Base-by-base conservation (phyloP, 176 grass and related monocot genomes). In the Phyllostachys edulis region DNA sequence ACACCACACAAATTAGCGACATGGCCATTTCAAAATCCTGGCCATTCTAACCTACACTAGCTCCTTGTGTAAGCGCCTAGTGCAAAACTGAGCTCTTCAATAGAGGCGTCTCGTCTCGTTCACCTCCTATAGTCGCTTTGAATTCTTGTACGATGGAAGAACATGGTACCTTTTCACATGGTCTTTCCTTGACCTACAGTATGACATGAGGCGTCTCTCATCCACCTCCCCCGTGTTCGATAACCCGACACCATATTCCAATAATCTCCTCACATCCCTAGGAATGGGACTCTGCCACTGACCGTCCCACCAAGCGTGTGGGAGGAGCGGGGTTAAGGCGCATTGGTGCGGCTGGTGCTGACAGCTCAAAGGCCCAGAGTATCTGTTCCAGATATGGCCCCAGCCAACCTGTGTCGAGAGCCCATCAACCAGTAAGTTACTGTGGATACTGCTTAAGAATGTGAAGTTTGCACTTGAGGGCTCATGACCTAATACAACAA, bases 341-440 rank as follows among this genome's bases (percentile, higher is more conserved):
- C 96, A 98, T 50, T 95, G 96, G 80, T 95, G 87, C 0, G 42
- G 74, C 50, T 98, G 96, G 69, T 40, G 62, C 9, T 0, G 83
- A 32, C 93, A 98, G 83, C 93, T 98, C 39, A 90, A 66, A 18
- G 87, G 69, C 1, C 93, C 96, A 0, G 92, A 76, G 59, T 95
- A 98, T 75, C 96, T 89, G 83, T 87, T 95, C 96, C 93, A 98
- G 77, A 88, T 79, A 63, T 98, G 96, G 24, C 96, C 93, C 96
- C 96, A 98, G 6, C 93, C 91, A 50, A 88, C 82, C 85, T 95
- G 96, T 18, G 86, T 93, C 0, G 76, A 81, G 26, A 98, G 85
- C 27, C 91, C 91, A 0, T 83, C 40, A 0, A 82, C 91, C 67
- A 98, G 77, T 40, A 98, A 45, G 42, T 93, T 98, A 26, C 85